Evolutionary conservation across 345 rosid genomes (phyloP).

Genomic region (Gossypium rotundifolium): DNA sequence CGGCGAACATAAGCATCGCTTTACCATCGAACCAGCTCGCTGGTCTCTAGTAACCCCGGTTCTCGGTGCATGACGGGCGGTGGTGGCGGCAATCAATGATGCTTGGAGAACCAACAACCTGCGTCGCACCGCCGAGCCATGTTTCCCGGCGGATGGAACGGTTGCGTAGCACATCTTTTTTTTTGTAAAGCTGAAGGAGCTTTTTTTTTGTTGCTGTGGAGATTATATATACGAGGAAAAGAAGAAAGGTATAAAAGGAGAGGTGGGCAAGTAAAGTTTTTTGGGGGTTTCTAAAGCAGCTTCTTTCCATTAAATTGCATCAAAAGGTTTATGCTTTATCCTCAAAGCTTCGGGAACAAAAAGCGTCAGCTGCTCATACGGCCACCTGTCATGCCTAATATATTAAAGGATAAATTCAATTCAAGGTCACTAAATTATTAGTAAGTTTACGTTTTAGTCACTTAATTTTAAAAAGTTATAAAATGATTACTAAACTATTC

Average conservation of each 20-base stretch:
- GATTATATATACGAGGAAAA: neutral
- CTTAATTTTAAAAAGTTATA: no score
- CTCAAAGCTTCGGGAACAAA: neutral
- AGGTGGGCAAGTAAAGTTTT: constrained; percentile 11
- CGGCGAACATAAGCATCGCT: constrained; percentile 64
- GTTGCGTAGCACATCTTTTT: constrained; percentile 26
- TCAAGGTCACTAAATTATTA: no score
- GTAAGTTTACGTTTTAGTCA: no score
- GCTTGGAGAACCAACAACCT: constrained; percentile 16
- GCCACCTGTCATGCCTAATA: neutral
- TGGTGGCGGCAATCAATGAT: neutral
- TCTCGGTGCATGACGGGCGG: constrained; percentile 6
- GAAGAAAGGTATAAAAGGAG: neutral
- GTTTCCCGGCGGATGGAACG: neutral
- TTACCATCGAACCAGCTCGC: constrained; percentile 16
- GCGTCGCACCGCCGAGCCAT: constrained; percentile 1
- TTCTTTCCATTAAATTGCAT: neutral
- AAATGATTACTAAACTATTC: no score
- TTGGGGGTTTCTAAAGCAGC: neutral
- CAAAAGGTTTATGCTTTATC: constrained; percentile 1
- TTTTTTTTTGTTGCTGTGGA: neutral
- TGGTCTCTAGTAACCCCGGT: constrained; percentile 12
- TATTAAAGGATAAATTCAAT: no score
- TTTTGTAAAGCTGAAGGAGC: neutral
- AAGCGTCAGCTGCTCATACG: constrained; percentile 5